A percentile compares a stretch with the other conserved stretches of the same genome.
phyloP scores from a whole-genome alignment of 169 alveolate genomes.

The Sarcocystis neurona region DNA sequence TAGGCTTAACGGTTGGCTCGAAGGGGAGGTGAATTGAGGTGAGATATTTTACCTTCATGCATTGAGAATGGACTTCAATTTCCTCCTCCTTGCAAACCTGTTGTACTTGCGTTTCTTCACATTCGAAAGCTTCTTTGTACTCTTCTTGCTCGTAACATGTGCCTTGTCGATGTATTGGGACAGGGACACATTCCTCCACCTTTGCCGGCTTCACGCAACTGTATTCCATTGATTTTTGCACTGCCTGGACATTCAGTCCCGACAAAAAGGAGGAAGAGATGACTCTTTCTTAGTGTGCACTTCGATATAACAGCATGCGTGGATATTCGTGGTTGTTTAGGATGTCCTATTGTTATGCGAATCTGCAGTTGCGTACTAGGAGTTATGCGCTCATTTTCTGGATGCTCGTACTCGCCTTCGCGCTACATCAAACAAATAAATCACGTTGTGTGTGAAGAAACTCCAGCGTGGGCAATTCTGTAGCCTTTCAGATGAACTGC shows the following conservation, averaged over 20 bases:
- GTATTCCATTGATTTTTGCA: conserved; percentile 2
- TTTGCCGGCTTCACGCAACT: background rate
- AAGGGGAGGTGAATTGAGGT: background rate
- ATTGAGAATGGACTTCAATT: background rate
- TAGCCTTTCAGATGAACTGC: no score
- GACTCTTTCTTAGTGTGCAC: background rate
- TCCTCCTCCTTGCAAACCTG: background rate
- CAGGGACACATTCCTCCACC: conserved; percentile 9
- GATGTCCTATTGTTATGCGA: no score
- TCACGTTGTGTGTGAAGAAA: no score
- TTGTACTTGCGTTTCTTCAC: background rate
- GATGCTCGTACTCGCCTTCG: no score
- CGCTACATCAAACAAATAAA: no score
- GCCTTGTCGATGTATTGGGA: background rate
- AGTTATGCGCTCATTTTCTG: no score
- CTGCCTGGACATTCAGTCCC: background rate
- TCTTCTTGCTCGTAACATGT: conserved; percentile 20
- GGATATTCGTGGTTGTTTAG: background rate
- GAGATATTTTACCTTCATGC: background rate
- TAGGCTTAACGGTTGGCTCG: no score
- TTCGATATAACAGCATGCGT: background rate
- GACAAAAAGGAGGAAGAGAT: background rate
- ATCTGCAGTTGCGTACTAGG: no score
- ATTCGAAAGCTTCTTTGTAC: conserved; percentile 7
- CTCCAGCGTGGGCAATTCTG: no score